phyloP scores from a whole-genome alignment of 306 rosid genomes.

The Cicer cuneatum region DNA sequence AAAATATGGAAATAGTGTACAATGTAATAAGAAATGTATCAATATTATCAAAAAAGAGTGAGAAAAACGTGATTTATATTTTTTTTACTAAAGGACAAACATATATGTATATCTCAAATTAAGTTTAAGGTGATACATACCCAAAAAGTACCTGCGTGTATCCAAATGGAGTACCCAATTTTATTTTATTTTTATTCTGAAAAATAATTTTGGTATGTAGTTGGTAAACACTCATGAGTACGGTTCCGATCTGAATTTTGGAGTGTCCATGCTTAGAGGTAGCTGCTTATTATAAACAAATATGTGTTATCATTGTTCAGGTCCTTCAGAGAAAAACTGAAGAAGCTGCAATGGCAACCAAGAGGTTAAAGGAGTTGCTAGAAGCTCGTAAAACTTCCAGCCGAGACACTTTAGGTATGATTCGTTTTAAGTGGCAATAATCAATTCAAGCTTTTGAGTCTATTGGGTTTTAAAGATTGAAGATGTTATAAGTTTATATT shows the following conservation, averaged over 20 bases:
- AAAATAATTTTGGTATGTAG: neutral
- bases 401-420: slow-evolving; percentile 85
- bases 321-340: slow-evolving; percentile 99
- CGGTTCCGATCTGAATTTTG: neutral
- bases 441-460: slow-evolving; percentile 28
- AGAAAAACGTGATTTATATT: neutral
- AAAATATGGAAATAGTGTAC: slow-evolving; percentile 1
- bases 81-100: neutral
- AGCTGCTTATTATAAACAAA: slow-evolving; percentile 31
- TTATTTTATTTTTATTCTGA: neutral
- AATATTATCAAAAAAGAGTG: neutral
- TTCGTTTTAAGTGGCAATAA: slow-evolving; percentile 32
- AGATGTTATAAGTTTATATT: slow-evolving; percentile 31
- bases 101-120: neutral
- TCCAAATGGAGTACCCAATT: neutral
- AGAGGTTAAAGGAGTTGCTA: slow-evolving; percentile 94
- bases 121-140: neutral
- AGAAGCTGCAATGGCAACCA: slow-evolving; percentile 99
- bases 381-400: slow-evolving; percentile 95
- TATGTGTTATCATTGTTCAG: slow-evolving; percentile 52
- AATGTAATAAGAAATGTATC: neutral
- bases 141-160: neutral
- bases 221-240: neutral
- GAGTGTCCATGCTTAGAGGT: neutral
- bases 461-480: slow-evolving; percentile 1